These are phyloP conservation scores for Penicillium crustosum DNA, from an alignment of 2,329 filamentous ascomycete species.

Conservation along the genomic window DNA sequence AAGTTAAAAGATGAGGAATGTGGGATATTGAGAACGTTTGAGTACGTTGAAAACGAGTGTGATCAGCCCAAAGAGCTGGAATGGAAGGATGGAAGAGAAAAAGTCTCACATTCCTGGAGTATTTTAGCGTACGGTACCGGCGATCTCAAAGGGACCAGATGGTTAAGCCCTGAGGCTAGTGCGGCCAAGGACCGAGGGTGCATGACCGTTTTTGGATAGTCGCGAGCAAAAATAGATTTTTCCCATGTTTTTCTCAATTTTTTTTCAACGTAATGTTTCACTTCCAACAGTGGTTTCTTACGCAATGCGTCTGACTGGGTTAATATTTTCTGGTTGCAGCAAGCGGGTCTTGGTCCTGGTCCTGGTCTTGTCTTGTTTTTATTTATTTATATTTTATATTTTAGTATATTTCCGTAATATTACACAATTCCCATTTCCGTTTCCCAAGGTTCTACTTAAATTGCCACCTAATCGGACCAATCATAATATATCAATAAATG, in stretches of 20 bases:
- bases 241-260: not conserved
- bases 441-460: too few species aligned
- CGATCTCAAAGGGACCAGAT: not conserved
- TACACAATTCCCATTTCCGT: not conserved
- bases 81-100: constrained; percentile 6
- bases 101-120: not conserved
- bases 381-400: not conserved
- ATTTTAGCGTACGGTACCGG: not conserved
- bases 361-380: not conserved
- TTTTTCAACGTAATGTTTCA: constrained; percentile 2
- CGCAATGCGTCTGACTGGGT: not conserved
- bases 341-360: too few species aligned
- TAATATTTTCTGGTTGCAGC: too few species aligned
- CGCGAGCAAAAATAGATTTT: constrained; percentile 1
- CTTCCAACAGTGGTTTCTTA: not conserved
- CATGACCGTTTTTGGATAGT: not conserved
- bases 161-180: constrained; percentile 1
- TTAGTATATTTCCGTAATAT: not conserved
- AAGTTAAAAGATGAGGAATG: not conserved
- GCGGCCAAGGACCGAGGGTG: not conserved
- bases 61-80: constrained; percentile 11
- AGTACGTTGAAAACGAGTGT: constrained; percentile 19
- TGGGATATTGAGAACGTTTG: constrained; percentile 3
- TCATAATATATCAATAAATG: not conserved
- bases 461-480: not conserved